Evolutionary conservation across 1,139 yeast species (phyloP), one percentile per base, ranked within the genome.

Genomic region (Magnusiomyces magnusii): DNA sequence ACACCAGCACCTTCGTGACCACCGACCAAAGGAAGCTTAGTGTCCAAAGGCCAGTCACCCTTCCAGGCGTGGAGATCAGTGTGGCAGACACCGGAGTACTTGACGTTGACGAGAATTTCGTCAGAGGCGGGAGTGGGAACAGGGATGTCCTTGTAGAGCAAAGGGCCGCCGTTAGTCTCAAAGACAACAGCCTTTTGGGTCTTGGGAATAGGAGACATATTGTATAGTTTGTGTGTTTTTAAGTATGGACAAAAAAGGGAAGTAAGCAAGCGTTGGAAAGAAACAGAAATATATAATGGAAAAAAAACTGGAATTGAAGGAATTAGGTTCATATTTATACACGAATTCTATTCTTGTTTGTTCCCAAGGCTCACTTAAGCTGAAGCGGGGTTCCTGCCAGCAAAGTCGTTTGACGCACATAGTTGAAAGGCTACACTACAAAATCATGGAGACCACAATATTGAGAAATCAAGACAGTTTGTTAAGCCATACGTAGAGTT

Each of bases 1-100:
- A 82, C 81, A 73, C 93, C 93, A 47, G 91, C 91, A 75, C 92
- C 93, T 75, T 86, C 95, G 77, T 86, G 95, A 69, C 95, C 95
- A 64, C 90, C 90, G 57, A 85, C 88, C 66, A 84, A 75, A 25
- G 90, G 90, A 63, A 82, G 76, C 72, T 84, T 84, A 64, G 84
- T 80, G 58, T 75, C 76, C 67, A 83, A 71, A 60, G 86, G 86
- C 86, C 86, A 84, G 73, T 84, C 88, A 64, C 86, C 87, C 70
- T 82, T 80, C 85, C 85, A 82, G 63, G 86, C 86, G 73, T 83
- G 88, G 71, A 84, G 76, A 68, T 82, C 87, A 51, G 86, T 82
- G 73, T 82, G 87, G 71, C 86, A 82, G 53, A 83, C 86, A 68
- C 87, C 86, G 28, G 86, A 80, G 75, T 81, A 84, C 72, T 79